Conservation (phyloP, 2,329 filamentous ascomycete species). For the Gliomastix tumulicola region DNA sequence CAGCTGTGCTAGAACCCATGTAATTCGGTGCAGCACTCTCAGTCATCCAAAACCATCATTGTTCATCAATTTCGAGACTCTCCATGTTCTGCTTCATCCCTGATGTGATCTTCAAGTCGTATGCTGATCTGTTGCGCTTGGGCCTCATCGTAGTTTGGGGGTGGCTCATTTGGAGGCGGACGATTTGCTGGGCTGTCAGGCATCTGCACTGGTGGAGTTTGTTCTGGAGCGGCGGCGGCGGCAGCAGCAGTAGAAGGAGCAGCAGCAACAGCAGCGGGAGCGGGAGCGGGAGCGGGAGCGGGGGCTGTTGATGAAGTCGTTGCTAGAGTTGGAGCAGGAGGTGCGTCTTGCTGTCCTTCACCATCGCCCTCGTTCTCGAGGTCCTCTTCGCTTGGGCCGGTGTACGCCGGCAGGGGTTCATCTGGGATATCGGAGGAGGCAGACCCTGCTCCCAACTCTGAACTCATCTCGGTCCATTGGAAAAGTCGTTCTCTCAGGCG, state of each 20-base stretch:
- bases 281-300: constrained; percentile 6
- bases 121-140: constrained; percentile 62
- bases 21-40: too few relatives aligned
- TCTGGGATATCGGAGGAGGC: constrained; percentile 67
- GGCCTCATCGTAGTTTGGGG: constrained; percentile 86
- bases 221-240: background rate
- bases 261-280: constrained; percentile 6
- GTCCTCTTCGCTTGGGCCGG: too few relatives aligned
- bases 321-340: too few relatives aligned
- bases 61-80: background rate
- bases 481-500: constrained; percentile 76
- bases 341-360: too few relatives aligned
- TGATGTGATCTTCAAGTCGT: constrained; percentile 62
- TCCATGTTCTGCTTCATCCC: constrained; percentile 63
- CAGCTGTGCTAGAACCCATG: too few relatives aligned
- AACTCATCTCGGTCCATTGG: constrained; percentile 70
- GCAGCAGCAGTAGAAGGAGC: constrained; percentile 17
- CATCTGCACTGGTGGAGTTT: constrained; percentile 17
- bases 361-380: constrained; percentile 49
- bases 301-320: too few relatives aligned
- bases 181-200: constrained; percentile 28
- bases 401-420: constrained; percentile 84
- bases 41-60: too few relatives aligned
- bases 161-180: constrained; percentile 62
- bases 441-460: constrained; percentile 58